Evolutionary conservation across 352 stramenopile genomes (phyloP), one percentile per base, ranked within the genome.

Genomic region (Globisporangium orthogonon): DNA sequence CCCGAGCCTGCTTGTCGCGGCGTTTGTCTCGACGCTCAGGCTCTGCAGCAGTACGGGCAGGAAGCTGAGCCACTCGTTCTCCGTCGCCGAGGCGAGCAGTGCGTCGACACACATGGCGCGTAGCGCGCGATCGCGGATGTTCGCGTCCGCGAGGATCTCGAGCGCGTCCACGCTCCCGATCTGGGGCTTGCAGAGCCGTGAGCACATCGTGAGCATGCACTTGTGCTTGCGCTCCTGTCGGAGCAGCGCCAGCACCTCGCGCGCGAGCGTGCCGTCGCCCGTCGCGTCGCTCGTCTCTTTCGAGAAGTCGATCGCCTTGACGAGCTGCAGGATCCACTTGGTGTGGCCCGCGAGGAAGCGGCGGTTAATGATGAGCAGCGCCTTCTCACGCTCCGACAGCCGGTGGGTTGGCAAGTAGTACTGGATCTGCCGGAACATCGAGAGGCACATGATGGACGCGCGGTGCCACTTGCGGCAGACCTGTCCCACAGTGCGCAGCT

Each of bases 171-270:
- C 81, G 23, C 81, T 89, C 33, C 71, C 73, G 35, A 94, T 70
- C 52, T 91, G 76, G 0, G 71, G 72, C 47, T 91, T 78, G 49
- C 83, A 94, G 9, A 94, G 68, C 7, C 83, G 77, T 43, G 81
- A 91, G 58, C 83, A 94, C 83, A 94, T 94, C 0, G 83, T 94
- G 41, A 94, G 60, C 83, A 94, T 94, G 54, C 83, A 94, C 58
- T 89, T 94, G 62, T 88, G 72, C 52, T 67, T 70, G 7, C 83
- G 79, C 41, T 86, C 70, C 53, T 86, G 74, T 50, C 79, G 72
- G 39, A 94, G 67, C 40, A 94, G 50, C 23, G 59, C 54, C 29
- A 94, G 49, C n/a, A 89, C 81, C 51, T 94, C 81, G 4, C 80
- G 58, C 1, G 78, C 69, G 18, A 89, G 61, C 13, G 67, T 40